Evolutionary conservation across 2,329 filamentous ascomycete species (phyloP), one percentile per base, ranked within the genome.

Genomic region (Trichoderma atroviride): DNA sequence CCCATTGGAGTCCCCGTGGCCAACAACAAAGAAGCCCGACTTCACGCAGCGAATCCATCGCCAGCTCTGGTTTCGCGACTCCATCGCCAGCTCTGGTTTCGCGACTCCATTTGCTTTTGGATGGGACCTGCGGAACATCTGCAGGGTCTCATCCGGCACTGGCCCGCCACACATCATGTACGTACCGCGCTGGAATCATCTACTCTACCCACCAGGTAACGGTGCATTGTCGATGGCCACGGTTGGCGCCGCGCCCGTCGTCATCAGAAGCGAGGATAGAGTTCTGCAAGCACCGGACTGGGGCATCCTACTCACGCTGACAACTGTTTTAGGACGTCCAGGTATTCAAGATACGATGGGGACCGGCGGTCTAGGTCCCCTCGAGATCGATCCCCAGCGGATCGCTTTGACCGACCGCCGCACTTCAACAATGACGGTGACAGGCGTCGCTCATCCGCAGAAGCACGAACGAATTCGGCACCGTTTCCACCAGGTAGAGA

Each of bases 331-430:
- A 86, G 84, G 86, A 78, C 80, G 74, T 85, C 82, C 71, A 83
- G 86, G 82, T 87, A 88, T 77, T 79, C 87, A 74, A 86, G 88
- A 75, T 89, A 89, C 80, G 88, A 90, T 76, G 83, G 85, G 77
- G 86, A 88, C 76, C 87, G 85, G 77, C 87, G 84, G 80, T 91
- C 88, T 72, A 86, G 88, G 77, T 91, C 86, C 74, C 85, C 87
- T 71, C 85, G 90, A 76, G 90, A 93, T 75, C 86, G 91, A 73
- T 93, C 90, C 31, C 89, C 90, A 50, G 47, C 9, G 61, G 88
- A 89, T 73, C 87, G 89, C 70, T 93, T 85, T 71, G 85, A 88
- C 71, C 82, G 86, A 69, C 80, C 78, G 27, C 83, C 84, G 10
- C 83, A 86, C 72, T 88, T 43, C 19, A 43, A 87, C 72, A 81